Evolutionary conservation across 2,329 filamentous ascomycete genomes (phyloP), one percentile per base, ranked within the genome.

Genomic region (Diaporthe destruens): DNA sequence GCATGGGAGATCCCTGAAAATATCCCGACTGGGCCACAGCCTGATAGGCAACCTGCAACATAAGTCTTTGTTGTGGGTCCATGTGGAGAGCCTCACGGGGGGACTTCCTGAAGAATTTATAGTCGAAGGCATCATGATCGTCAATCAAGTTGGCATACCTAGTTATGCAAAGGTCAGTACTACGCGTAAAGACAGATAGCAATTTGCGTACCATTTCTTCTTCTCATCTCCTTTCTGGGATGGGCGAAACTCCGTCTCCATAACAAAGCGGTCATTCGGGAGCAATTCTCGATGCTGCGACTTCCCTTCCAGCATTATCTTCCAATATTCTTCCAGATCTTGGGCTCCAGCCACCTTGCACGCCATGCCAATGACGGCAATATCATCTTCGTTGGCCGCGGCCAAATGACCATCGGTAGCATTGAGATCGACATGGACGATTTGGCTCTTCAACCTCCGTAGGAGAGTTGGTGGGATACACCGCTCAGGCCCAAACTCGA

Each of bases 31-130:
- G 70, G 57, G 81, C 80, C 1, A 84, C 70, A 1, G 81, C 80
- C 56, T 87, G 81, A 75, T 85, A 87, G 0, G 84, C 81, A 1
- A 77, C 78, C 72, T 85, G 81, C 3, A 85, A 78, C 1, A 81
- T 55, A 4, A 81, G 71, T 6, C 83, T 78, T 36, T 84, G 82
- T 70, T 84, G 82, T 7, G 83, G 83, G 72, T 85, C 84, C 73
- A 80, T 12, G 3, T 8, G 14, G 81, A n/a, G n/a, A n/a, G n/a
- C n/a, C 76, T 84, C 82, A 9, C 79, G 78, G 3, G 81, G 74
- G 23, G 74, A 79, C n/a, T 80, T 81, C 42, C 79, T 79, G 78
- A 86, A 85, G 78, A 85, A 85, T 2, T 77, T 74, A 55, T 82
- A 77, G 73, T 86, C 84, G 71, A 84, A 84, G 2, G 71, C 59